phyloP scores from a whole-genome alignment of 2,329 filamentous ascomycete species.

The Rhinocladiella mackenziei region DNA sequence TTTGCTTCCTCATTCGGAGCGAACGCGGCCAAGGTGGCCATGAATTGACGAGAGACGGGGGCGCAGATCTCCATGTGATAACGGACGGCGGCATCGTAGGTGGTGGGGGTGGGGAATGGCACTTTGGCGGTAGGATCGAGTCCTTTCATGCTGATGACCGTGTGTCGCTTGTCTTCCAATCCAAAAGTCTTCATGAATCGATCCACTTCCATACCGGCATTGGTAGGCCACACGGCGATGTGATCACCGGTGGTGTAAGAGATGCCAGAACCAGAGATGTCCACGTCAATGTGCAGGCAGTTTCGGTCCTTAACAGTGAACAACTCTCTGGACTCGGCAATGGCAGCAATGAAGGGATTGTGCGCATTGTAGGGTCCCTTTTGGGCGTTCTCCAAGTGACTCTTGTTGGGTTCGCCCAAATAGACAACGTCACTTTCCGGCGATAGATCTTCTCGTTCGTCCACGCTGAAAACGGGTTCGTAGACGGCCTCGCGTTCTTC shows the following conservation, averaged over 20 bases:
- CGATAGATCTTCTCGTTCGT: conserved; percentile 68
- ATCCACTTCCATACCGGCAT: conserved; percentile 87
- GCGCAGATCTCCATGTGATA: conserved; percentile 98
- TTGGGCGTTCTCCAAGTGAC: conserved; percentile 78
- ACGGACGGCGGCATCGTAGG: conserved; percentile 85
- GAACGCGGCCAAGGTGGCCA: conserved; percentile 82
- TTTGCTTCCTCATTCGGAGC: conserved; percentile 80
- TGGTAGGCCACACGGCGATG: conserved; percentile 95
- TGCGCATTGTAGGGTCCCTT: conserved; percentile 94
- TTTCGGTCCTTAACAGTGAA: conserved; percentile 88
- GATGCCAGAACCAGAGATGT: conserved; percentile 82
- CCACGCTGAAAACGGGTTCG: conserved; percentile 83
- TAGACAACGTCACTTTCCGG: conserved; percentile 78
- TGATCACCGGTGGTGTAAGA: conserved; percentile 96
- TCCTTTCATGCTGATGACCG: conserved; percentile 82
- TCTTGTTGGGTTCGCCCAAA: conserved; percentile 92
- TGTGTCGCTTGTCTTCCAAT: conserved; percentile 70
- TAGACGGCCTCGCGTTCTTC: conserved; percentile 96
- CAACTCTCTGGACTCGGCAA: conserved; percentile 82
- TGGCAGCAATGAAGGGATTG: conserved; percentile 94
- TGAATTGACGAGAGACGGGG: conserved; percentile 91
- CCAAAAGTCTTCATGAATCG: conserved; percentile 77
- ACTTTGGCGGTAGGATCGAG: conserved; percentile 95
- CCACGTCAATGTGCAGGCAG: conserved; percentile 94
- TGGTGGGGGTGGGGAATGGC: conserved; percentile 94